Base-by-base conservation (phyloP, 495 filamentous ascomycete species). In the Penicillium cataractarum region DNA sequence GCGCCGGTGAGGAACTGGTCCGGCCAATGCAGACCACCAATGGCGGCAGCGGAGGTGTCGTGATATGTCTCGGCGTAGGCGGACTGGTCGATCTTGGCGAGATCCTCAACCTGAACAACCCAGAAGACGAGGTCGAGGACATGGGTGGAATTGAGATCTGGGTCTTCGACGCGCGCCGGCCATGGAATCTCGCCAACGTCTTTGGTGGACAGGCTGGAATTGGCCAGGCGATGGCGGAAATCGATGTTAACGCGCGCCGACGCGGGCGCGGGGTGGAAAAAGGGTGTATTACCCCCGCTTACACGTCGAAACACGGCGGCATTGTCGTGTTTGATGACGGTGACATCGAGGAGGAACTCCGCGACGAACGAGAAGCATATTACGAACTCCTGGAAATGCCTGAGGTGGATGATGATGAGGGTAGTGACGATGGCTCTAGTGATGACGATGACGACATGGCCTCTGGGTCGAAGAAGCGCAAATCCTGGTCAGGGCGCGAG, bases 261-360 rank as follows among this genome's bases (percentile, higher is more conserved):
- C 59, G 80, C 69, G 73, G 68, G 61, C 67, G 74, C 39, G 73
- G 84, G 19, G 80, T 88, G 0, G 80, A 85, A 1, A 80, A 84
- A 52, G 95, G 95, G 0, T 84, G 84, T 55, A 86, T 97, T 31
- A 82, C 83, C 33, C 79, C 82, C n/a, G 73, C 81, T 1, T 97
- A 93, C 71, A 84, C 83, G 63, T 87, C 88, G 19, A 91, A 91
- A 35, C 87, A 83, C 61, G 93, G 93, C 29, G 93, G 93, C 0
- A 91, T 97, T 62, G 82, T 97, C 58, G 92, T 96, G 6, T 95
- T 92, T 74, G 96, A 98, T 69, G 96, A 98, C 74, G 96, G 94
- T 17, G 95, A 99, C 76, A 95, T 99, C 49, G 90, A 93, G 64
- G 92, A 94, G 56, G 92, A 93, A n/a, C 74, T 98, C 46, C 65